Percentiles rank a stretch among this genome's conserved stretches.
Conservation (phyloP, 2,329 filamentous ascomycete species). For the Sporothrix pseudoabietina region DNA sequence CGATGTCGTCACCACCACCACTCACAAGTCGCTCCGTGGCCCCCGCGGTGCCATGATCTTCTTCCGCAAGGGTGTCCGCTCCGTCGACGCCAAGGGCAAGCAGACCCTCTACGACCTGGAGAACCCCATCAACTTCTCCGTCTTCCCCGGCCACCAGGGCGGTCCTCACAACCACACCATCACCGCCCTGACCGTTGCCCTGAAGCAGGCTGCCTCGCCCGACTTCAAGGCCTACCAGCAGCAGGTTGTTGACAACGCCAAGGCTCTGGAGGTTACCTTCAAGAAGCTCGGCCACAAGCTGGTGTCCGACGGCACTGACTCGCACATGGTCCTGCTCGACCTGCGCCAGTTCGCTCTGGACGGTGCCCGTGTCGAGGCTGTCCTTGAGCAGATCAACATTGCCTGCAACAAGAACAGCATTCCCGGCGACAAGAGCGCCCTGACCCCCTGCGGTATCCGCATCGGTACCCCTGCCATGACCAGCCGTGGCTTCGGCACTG, state of each 20-base stretch:
- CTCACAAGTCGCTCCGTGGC: slow-evolving; percentile 97
- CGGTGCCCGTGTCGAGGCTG: slow-evolving; percentile 90
- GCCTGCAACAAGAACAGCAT: slow-evolving; percentile 99
- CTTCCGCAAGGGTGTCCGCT: slow-evolving; percentile 95
- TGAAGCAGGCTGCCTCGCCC: slow-evolving; percentile 86
- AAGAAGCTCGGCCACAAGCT: slow-evolving; percentile 91
- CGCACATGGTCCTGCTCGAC: slow-evolving; percentile 95
- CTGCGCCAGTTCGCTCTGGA: slow-evolving; percentile 85
- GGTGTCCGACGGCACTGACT: slow-evolving; percentile 93
- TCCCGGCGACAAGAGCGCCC: slow-evolving; percentile 93
- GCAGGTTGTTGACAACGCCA: slow-evolving; percentile 89
- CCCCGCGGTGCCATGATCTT: slow-evolving; percentile 99
- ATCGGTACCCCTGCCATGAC: slow-evolving; percentile 99
- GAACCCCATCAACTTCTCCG: slow-evolving; percentile 95
- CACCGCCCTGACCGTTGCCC: slow-evolving; percentile 89
- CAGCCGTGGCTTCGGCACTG: slow-evolving; percentile 85
- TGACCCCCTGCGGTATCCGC: slow-evolving; percentile 91
- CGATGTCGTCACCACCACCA: slow-evolving; percentile 97
- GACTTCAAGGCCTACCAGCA: slow-evolving; percentile 96
- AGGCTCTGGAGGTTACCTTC: slow-evolving; percentile 81
- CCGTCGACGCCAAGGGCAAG: slow-evolving; percentile 88
- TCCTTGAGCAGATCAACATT: slow-evolving; percentile 97
- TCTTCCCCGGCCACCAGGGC: slow-evolving; percentile 98
- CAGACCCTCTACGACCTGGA: slow-evolving; percentile 91
- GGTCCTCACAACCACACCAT: slow-evolving; percentile 99